Evolutionary conservation across 352 stramenopile species (phyloP).

Genomic region (Phytophthora pluvialis): DNA sequence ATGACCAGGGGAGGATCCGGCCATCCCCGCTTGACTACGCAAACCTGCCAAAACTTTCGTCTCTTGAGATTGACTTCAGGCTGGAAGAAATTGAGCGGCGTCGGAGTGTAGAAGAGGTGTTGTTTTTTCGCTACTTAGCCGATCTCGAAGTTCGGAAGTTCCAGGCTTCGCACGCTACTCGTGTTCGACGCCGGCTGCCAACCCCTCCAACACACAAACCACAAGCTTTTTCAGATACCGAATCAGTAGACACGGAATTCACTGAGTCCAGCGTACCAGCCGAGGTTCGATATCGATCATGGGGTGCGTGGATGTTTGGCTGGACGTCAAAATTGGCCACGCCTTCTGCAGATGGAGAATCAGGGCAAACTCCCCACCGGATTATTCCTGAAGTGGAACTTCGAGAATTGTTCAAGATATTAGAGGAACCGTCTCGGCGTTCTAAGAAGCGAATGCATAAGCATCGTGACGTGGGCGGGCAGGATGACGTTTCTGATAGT

Average conservation of each 20-base stretch:
- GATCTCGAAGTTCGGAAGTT: slow-evolving; percentile 58
- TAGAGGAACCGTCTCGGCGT: slow-evolving; percentile 78
- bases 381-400: slow-evolving; percentile 84
- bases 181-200: slow-evolving; percentile 29
- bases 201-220: slow-evolving; percentile 56
- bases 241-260: slow-evolving; percentile 81
- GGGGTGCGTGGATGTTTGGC: slow-evolving; percentile 88
- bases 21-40: slow-evolving; percentile 8
- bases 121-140: slow-evolving; percentile 87
- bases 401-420: slow-evolving; percentile 87
- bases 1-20: slow-evolving; percentile 11
- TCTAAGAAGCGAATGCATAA: slow-evolving; percentile 58
- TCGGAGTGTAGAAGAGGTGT: slow-evolving; percentile 79
- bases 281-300: slow-evolving; percentile 79
- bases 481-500: slow-evolving; percentile 40
- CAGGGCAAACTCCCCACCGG: slow-evolving; percentile 40
- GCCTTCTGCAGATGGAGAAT: slow-evolving; percentile 37
- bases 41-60: slow-evolving; percentile 23
- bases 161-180: slow-evolving; percentile 28
- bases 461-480: slow-evolving; percentile 31
- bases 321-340: slow-evolving; percentile 78
- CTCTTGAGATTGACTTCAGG: slow-evolving; percentile 38
- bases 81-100: slow-evolving; percentile 80
- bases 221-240: slow-evolving; percentile 66
- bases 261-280: slow-evolving; percentile 75